A percentile compares a stretch with the other conserved stretches of the same genome.
phyloP scores from a whole-genome alignment of 306 rosid species.

The Prinsepia uniflora region DNA sequence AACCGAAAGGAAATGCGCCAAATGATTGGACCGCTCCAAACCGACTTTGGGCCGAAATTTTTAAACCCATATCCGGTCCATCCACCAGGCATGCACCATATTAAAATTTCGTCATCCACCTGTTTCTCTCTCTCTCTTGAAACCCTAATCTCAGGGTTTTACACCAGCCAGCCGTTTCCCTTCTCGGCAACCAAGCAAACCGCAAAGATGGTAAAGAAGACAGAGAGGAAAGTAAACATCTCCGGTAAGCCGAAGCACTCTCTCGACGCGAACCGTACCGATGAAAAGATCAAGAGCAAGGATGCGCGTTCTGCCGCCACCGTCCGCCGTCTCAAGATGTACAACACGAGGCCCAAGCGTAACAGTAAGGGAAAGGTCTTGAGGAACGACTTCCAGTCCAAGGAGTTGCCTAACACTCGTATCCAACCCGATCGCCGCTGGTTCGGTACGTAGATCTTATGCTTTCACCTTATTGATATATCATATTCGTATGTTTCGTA shows the following conservation, averaged over 20 bases:
- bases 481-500: neutral
- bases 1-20: neutral
- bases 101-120: neutral
- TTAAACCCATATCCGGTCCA: neutral
- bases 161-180: neutral
- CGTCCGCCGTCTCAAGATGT: constrained; percentile 89
- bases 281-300: constrained; percentile 22
- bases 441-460: constrained; percentile 50
- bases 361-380: constrained; percentile 55
- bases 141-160: neutral
- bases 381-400: constrained; percentile 55
- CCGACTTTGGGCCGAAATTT: neutral
- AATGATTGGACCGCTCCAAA: neutral
- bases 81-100: neutral
- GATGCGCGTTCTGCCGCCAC: constrained; percentile 73
- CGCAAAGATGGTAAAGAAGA: constrained; percentile 67
- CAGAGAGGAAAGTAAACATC: constrained; percentile 55
- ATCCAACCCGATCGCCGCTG: constrained; percentile 93
- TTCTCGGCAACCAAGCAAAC: neutral
- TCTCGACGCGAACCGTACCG: constrained; percentile 65
- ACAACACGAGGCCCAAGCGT: constrained; percentile 65
- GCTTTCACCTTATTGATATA: neutral
- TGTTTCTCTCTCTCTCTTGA: neutral
- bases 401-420: constrained; percentile 68
- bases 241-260: constrained; percentile 95